These are phyloP conservation scores for Penicillium sp. DNA, from an alignment of 2,329 filamentous ascomycete genomes.

Conservation along the genomic window DNA sequence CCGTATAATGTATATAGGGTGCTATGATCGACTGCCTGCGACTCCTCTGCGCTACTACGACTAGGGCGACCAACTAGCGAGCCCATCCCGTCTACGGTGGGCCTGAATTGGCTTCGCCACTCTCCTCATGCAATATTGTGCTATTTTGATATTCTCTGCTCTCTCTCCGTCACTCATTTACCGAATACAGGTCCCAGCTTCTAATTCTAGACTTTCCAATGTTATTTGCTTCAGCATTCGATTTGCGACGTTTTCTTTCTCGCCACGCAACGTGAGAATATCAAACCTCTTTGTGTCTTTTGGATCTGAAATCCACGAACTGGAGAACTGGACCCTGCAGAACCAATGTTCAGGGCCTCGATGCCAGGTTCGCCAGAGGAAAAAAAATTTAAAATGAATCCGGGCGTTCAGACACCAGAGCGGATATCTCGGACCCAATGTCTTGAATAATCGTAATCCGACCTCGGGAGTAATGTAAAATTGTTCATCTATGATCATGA, in stretches of 20 bases:
- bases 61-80: conserved; percentile 13
- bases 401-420: not conserved
- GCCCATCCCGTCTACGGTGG: not conserved
- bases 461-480: not conserved
- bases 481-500: not conserved
- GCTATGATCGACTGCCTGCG: conserved; percentile 4
- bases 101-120: conserved; percentile 4
- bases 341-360: not conserved
- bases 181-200: not conserved
- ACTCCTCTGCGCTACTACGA: conserved; percentile 17
- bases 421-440: not conserved
- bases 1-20: not conserved
- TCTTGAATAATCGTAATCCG: not conserved
- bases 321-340: not conserved
- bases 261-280: not conserved
- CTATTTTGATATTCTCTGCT: not conserved
- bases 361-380: not conserved
- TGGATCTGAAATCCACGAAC: not conserved
- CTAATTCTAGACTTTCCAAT: not conserved
- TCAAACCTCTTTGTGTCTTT: not conserved
- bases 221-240: not conserved
- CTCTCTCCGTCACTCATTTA: not conserved
- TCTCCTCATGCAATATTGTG: not conserved
- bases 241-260: not conserved
- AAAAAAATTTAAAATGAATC: not conserved